Percentiles rank a stretch among this genome's conserved stretches.
Conservation (phyloP, 2,329 filamentous ascomycete genomes). For the Trichoderma breve region DNA sequence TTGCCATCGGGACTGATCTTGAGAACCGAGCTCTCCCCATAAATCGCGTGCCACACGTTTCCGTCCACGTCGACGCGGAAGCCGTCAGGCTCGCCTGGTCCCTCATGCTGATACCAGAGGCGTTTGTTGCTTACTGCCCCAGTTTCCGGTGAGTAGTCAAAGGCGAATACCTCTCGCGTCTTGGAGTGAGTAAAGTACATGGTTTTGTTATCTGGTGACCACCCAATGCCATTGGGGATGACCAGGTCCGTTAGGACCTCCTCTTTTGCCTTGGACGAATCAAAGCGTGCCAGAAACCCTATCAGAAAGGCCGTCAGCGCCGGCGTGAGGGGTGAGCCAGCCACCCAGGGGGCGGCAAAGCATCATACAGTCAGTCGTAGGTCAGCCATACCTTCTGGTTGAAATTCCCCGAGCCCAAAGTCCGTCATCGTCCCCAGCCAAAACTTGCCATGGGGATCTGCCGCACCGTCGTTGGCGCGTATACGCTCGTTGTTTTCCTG, state of each 20-base stretch:
- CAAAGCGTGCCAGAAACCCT: conserved; percentile 74
- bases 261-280: conserved; percentile 51
- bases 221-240: conserved; percentile 83
- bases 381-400: conserved; percentile 53
- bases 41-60: conserved; percentile 87
- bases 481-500: conserved; percentile 49
- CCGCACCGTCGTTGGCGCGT: conserved; percentile 76
- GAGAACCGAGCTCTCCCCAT: conserved; percentile 72
- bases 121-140: conserved; percentile 67
- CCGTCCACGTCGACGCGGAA: conserved; percentile 81
- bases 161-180: conserved; percentile 66
- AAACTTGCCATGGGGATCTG: conserved; percentile 76
- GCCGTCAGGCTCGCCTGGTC: conserved; percentile 72
- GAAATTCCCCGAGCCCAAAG: conserved; percentile 54
- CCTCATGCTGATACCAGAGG: conserved; percentile 69
- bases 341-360: not conserved
- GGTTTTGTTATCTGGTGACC: conserved; percentile 68
- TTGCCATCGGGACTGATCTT: conserved; percentile 68
- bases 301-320: conserved; percentile 19
- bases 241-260: conserved; percentile 62
- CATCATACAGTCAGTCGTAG: not conserved
- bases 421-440: conserved; percentile 89
- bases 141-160: conserved; percentile 66
- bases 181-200: conserved; percentile 85
- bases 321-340: not conserved